phyloP scores from a whole-genome alignment of 2,329 filamentous ascomycete species.

The Curvularia hawaiiensis region DNA sequence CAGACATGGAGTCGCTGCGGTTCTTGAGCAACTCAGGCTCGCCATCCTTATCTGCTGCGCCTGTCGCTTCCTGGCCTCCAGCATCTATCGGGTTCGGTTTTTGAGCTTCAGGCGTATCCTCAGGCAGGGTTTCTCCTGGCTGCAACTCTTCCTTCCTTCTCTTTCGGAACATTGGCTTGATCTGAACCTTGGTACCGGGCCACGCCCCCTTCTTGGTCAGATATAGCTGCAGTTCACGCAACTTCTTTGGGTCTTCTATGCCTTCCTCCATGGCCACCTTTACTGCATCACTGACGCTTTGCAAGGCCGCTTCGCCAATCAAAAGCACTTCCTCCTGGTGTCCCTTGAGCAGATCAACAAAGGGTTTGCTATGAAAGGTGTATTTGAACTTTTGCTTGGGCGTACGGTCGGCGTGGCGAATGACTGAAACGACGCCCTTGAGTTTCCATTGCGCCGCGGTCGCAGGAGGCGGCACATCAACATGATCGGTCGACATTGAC shows the following conservation, averaged over 20 bases:
- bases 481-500: slow-evolving; percentile 42
- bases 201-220: slow-evolving; percentile 90
- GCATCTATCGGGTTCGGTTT: slow-evolving; percentile 23
- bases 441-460: slow-evolving; percentile 97
- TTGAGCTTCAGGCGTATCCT: slow-evolving; percentile 37
- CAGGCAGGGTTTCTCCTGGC: slow-evolving; percentile 37
- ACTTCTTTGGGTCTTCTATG: slow-evolving; percentile 83
- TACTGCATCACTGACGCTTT: slow-evolving; percentile 88
- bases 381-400: slow-evolving; percentile 99
- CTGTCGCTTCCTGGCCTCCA: slow-evolving; percentile 31
- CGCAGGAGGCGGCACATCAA: slow-evolving; percentile 53
- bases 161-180: slow-evolving; percentile 98
- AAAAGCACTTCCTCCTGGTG: slow-evolving; percentile 96
- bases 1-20: slow-evolving; percentile 80
- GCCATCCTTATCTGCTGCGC: slow-evolving; percentile 20
- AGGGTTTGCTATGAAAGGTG: slow-evolving; percentile 95
- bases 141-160: slow-evolving; percentile 69
- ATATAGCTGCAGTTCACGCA: slow-evolving; percentile 84
- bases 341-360: slow-evolving; percentile 91
- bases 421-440: slow-evolving; percentile 96
- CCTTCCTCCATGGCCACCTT: slow-evolving; percentile 77
- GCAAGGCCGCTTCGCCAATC: slow-evolving; percentile 86
- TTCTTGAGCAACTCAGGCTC: slow-evolving; percentile 33
- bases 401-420: slow-evolving; percentile 94
- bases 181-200: slow-evolving; percentile 97